Evolutionary conservation across 495 filamentous ascomycete genomes (phyloP).

Genomic region (Talaromyces wortmannii): DNA sequence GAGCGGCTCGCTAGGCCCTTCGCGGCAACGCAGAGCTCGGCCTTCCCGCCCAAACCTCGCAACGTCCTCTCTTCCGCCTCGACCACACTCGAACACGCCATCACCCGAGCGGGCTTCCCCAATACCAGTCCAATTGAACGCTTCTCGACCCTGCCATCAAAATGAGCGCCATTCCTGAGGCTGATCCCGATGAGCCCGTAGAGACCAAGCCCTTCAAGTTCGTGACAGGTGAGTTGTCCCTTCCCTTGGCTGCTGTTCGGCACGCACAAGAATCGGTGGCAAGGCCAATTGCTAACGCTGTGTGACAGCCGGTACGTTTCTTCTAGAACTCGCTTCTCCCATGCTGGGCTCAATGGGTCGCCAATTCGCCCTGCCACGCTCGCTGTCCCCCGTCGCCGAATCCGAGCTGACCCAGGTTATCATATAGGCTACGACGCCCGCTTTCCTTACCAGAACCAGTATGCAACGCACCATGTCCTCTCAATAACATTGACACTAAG

Average conservation of each 20-base stretch:
- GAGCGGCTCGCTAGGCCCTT: slow-evolving; percentile 28
- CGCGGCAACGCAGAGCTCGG: slow-evolving; percentile 31
- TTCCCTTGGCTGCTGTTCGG: slow-evolving; percentile 25
- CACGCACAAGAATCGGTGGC: slow-evolving; percentile 3
- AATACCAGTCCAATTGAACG: not conserved
- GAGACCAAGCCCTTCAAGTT: slow-evolving; percentile 99
- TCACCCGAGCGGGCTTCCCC: not conserved
- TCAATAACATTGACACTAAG: slow-evolving; percentile 5
- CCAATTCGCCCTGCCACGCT: not conserved
- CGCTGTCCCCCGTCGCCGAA: not conserved
- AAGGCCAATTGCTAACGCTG: slow-evolving; percentile 40
- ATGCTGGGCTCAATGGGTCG: not conserved
- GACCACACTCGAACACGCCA: slow-evolving; percentile 1
- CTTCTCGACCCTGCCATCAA: slow-evolving; percentile 15
- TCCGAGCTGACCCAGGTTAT: not conserved
- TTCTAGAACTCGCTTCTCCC: not conserved
- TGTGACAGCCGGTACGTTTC: slow-evolving; percentile 37
- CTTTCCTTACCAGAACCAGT: slow-evolving; percentile 98
- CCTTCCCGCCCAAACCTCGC: slow-evolving; percentile 15
- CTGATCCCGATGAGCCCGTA: slow-evolving; percentile 80
- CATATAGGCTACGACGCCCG: slow-evolving; percentile 89
- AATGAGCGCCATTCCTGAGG: slow-evolving; percentile 56
- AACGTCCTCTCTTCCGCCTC: slow-evolving; percentile 15
- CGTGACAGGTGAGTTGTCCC: slow-evolving; percentile 77
- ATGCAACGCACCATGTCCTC: slow-evolving; percentile 14